Evolutionary conservation across 2,329 filamentous ascomycete genomes (phyloP).

Genomic region (Raffaelea deltoideospora): DNA sequence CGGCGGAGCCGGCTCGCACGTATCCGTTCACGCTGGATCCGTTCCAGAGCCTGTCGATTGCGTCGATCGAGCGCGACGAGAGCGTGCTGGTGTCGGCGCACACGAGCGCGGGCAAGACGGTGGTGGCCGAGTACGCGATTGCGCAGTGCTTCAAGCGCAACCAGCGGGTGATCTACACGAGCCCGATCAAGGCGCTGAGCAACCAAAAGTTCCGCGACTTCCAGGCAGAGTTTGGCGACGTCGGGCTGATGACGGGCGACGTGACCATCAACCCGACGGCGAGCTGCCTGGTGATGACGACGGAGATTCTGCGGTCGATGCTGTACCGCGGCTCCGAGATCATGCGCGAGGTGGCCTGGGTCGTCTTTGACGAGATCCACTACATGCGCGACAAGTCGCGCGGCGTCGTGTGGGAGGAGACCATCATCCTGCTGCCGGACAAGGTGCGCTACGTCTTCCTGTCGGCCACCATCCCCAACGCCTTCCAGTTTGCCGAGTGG

Average conservation of each 20-base stretch:
- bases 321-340: constrained; percentile 96
- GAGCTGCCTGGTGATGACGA: constrained; percentile 97
- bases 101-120: constrained; percentile 94
- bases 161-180: constrained; percentile 97
- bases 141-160: constrained; percentile 95
- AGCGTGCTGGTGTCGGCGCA: constrained; percentile 95
- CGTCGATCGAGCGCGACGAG: constrained; percentile 89
- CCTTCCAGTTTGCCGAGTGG: constrained; percentile 99
- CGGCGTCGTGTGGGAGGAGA: constrained; percentile 98
- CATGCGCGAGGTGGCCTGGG: constrained; percentile 98
- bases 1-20: constrained; percentile 65
- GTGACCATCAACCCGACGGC: constrained; percentile 98
- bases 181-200: constrained; percentile 95
- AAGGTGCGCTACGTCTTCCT: constrained; percentile 98
- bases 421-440: constrained; percentile 92
- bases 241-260: constrained; percentile 96
- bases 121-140: constrained; percentile 95
- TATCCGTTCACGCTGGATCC: constrained; percentile 91
- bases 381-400: constrained; percentile 91
- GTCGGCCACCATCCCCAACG: constrained; percentile 95
- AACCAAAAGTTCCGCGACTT: constrained; percentile 99
- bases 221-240: constrained; percentile 86
- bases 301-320: constrained; percentile 98
- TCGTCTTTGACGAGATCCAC: constrained; percentile 96
- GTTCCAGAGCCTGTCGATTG: constrained; percentile 89